These are phyloP conservation scores for Talaromyces marneffei DNA, from an alignment of 2,329 filamentous ascomycete genomes.

Conservation along the genomic window DNA sequence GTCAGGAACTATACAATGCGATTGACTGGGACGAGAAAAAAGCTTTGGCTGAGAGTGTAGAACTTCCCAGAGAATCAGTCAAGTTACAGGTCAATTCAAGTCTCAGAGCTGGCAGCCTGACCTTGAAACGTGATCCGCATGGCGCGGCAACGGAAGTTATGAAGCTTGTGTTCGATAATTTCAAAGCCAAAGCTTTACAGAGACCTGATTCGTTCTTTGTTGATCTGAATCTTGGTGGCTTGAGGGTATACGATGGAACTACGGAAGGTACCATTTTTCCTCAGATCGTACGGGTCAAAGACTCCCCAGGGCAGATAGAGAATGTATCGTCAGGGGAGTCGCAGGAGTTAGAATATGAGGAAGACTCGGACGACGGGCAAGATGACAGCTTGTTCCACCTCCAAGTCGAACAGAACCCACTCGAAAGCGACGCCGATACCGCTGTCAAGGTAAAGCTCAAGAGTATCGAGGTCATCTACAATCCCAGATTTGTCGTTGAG, in stretches of 20 bases:
- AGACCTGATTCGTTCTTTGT: slow-evolving; percentile 85
- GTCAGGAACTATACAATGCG: slow-evolving; percentile 91
- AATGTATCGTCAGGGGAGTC: slow-evolving; percentile 34
- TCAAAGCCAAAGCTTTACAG: slow-evolving; percentile 83
- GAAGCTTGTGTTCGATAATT: slow-evolving; percentile 88
- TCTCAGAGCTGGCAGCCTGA: slow-evolving; percentile 94
- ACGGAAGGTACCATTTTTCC: slow-evolving; percentile 86
- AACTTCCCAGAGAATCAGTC: slow-evolving; percentile 82
- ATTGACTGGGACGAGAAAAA: slow-evolving; percentile 99
- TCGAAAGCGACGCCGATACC: slow-evolving; percentile 87
- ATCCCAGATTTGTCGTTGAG: slow-evolving; percentile 85
- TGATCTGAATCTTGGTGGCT: slow-evolving; percentile 82
- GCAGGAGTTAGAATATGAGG: slow-evolving; percentile 34
- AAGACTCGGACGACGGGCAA: slow-evolving; percentile 40
- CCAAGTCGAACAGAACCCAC: slow-evolving; percentile 87
- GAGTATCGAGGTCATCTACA: slow-evolving; percentile 95
- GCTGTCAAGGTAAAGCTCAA: slow-evolving; percentile 87
- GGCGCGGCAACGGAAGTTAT: slow-evolving; percentile 74
- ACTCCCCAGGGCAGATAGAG: slow-evolving; percentile 56
- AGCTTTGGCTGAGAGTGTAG: slow-evolving; percentile 77
- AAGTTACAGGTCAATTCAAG: slow-evolving; percentile 90
- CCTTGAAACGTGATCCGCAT: slow-evolving; percentile 77
- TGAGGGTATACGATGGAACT: slow-evolving; percentile 93
- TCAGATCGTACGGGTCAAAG: slow-evolving; percentile 94
- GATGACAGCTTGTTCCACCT: slow-evolving; percentile 85